These are phyloP conservation scores for Neurospora sp. DNA, from an alignment of 495 filamentous ascomycete genomes.

Conservation along the genomic window DNA sequence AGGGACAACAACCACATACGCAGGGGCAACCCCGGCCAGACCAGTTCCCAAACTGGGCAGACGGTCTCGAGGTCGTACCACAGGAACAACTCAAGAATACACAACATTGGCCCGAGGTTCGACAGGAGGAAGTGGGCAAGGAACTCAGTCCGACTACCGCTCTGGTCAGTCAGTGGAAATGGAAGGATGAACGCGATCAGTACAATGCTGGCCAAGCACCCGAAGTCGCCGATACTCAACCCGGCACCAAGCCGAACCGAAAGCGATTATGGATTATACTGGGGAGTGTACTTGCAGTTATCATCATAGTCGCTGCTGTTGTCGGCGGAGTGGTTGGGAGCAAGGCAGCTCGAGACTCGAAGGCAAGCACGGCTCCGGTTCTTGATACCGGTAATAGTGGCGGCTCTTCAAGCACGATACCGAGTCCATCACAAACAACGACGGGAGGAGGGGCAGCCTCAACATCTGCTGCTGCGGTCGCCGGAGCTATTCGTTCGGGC, in stretches of 20 bases:
- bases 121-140: background rate
- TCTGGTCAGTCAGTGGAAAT: background rate
- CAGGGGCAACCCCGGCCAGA: background rate
- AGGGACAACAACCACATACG: background rate
- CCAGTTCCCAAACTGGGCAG: background rate
- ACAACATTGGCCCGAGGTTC: background rate
- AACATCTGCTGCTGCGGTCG: background rate
- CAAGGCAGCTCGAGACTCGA: background rate
- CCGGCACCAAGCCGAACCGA: background rate
- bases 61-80: background rate
- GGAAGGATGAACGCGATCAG: background rate
- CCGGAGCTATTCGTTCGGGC: background rate
- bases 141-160: background rate
- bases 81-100: background rate
- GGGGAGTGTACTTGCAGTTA: background rate
- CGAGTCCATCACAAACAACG: background rate
- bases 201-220: background rate
- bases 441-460: background rate
- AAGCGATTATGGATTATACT: background rate
- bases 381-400: background rate
- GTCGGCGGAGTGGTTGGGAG: background rate
- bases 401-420: background rate
- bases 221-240: background rate
- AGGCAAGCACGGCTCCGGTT: background rate
- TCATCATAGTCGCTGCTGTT: background rate